Conservation (phyloP, 1,139 yeast genomes). For the Candida neerlandica region DNA sequence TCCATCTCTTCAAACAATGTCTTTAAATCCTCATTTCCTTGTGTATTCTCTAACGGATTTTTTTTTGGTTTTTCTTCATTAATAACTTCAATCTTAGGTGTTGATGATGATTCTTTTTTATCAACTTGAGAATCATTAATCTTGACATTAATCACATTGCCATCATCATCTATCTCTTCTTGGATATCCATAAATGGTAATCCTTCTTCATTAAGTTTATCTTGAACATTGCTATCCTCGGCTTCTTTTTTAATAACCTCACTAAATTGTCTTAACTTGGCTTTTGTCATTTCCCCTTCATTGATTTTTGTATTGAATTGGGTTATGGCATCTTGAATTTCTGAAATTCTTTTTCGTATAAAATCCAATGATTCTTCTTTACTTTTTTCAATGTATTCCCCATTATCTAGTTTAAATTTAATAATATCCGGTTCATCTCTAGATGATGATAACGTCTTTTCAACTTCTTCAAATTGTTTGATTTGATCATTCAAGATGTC, state of each 20-base stretch:
- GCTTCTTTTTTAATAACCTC: slow-evolving; percentile 15
- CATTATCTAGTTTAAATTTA: slow-evolving; percentile 58
- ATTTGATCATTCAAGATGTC: slow-evolving; percentile 19
- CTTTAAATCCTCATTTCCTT: slow-evolving; percentile 35
- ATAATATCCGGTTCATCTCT: slow-evolving; percentile 22
- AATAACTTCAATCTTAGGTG: slow-evolving; percentile 3
- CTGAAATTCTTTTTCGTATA: slow-evolving; percentile 36
- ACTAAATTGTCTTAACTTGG: slow-evolving; percentile 32
- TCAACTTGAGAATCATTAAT: slow-evolving; percentile 22
- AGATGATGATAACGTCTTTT: slow-evolving; percentile 8
- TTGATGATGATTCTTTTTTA: not conserved
- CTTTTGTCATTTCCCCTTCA: slow-evolving; percentile 44
- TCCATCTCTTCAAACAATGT: slow-evolving; percentile 57
- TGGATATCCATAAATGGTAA: slow-evolving; percentile 76
- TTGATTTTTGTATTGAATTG: slow-evolving; percentile 45
- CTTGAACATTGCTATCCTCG: slow-evolving; percentile 10
- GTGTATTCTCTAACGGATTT: not conserved
- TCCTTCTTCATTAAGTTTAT: slow-evolving; percentile 36
- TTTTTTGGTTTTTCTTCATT: slow-evolving; percentile 1
- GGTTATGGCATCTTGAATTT: slow-evolving; percentile 38
- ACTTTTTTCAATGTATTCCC: slow-evolving; percentile 55
- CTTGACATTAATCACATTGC: slow-evolving; percentile 53
- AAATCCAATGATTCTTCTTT: slow-evolving; percentile 46
- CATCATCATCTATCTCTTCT: slow-evolving; percentile 85
- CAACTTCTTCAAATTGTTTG: slow-evolving; percentile 14